Evolutionary conservation across 169 alveolate genomes (phyloP).

Genomic region (Eimeria praecox): DNA sequence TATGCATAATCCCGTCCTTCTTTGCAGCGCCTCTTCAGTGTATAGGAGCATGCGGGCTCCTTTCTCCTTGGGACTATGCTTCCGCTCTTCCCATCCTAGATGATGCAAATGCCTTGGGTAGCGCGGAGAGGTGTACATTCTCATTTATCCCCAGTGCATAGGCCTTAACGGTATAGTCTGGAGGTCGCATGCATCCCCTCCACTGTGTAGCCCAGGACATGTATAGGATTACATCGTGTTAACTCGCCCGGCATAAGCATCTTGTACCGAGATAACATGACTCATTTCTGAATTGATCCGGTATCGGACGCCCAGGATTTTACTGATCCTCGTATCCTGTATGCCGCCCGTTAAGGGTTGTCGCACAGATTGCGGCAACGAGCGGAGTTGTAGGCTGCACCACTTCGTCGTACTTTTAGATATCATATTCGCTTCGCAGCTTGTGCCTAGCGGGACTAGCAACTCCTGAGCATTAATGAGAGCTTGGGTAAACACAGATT

Average conservation of each 20-base stretch:
- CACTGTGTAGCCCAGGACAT: not conserved
- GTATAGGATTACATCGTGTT: not conserved
- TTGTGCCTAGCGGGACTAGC: not conserved
- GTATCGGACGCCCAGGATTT: too few species aligned
- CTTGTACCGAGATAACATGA: not conserved
- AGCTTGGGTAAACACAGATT: too few species aligned
- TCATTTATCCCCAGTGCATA: not conserved
- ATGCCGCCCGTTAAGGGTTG: not conserved
- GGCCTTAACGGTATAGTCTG: not conserved
- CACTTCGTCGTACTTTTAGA: not conserved
- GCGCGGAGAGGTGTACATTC: not conserved
- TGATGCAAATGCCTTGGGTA: not conserved
- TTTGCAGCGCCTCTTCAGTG: not conserved
- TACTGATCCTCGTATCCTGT: not conserved
- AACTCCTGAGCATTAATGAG: not conserved
- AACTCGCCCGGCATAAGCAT: not conserved
- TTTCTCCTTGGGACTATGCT: not conserved
- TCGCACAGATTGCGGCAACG: not conserved
- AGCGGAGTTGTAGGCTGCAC: not conserved
- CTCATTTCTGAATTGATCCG: not conserved
- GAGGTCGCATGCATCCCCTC: not conserved
- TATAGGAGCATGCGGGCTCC: not conserved
- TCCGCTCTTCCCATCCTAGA: not conserved
- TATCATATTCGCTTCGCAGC: not conserved
- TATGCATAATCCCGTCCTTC: not conserved